These are phyloP conservation scores for Talaromyces stipitatus DNA, from an alignment of 495 filamentous ascomycete genomes.

Conservation along the genomic window DNA sequence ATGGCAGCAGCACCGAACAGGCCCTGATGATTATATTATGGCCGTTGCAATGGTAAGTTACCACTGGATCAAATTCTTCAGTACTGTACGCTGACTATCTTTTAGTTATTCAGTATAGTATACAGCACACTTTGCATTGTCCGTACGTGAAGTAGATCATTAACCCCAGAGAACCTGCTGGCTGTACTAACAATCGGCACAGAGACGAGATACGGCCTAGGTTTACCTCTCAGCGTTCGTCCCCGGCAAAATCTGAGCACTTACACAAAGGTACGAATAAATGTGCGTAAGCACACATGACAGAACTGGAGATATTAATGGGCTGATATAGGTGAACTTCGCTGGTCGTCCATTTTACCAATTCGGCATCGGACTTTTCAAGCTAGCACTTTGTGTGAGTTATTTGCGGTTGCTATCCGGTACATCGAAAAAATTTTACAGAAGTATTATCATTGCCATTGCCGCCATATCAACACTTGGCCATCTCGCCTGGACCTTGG, in stretches of 20 bases:
- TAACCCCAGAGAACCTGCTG: neutral
- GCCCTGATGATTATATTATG: conserved; percentile 41
- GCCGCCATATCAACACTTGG: conserved; percentile 33
- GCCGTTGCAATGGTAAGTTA: conserved; percentile 31
- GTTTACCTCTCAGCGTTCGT: conserved; percentile 32
- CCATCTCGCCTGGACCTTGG: conserved; percentile 41
- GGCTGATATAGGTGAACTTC: conserved; percentile 35
- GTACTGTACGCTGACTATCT: conserved; percentile 9
- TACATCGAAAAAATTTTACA: conserved; percentile 38
- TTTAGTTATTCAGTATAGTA: conserved; percentile 31
- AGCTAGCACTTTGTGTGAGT: conserved; percentile 49
- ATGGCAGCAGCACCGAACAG: conserved; percentile 25
- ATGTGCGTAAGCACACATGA: neutral
- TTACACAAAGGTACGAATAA: conserved; percentile 28
- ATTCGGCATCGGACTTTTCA: conserved; percentile 51
- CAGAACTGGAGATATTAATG: neutral
- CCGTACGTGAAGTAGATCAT: conserved; percentile 24
- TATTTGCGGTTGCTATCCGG: conserved; percentile 47
- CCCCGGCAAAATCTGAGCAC: conserved; percentile 28
- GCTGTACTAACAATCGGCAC: neutral
- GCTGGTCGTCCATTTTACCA: conserved; percentile 53
- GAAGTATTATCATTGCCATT: conserved; percentile 38
- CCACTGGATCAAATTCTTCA: too few species aligned
- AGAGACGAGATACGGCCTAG: conserved; percentile 48
- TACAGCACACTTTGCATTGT: conserved; percentile 43